Evolutionary conservation across 306 rosid species (phyloP).

Genomic region (Vigna reflexopilosa): DNA sequence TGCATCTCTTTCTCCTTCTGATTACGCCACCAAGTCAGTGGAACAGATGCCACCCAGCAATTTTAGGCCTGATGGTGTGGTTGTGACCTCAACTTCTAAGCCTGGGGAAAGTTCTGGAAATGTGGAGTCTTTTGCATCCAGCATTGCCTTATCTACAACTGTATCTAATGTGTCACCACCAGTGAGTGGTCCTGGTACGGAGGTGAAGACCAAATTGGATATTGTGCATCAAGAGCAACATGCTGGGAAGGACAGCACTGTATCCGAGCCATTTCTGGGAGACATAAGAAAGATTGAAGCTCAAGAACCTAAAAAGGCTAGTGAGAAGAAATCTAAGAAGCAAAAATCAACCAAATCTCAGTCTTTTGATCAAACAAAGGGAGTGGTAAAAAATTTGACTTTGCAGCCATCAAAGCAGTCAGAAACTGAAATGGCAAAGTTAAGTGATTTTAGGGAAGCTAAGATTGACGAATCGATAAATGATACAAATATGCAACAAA

Average conservation of each 20-base stretch:
- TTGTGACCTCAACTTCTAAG: slow-evolving; percentile 40
- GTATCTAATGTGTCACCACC: slow-evolving; percentile 44
- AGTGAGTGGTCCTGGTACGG: slow-evolving; percentile 37
- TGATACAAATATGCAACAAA: slow-evolving; percentile 48
- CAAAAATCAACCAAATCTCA: slow-evolving; percentile 77
- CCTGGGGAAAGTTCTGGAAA: slow-evolving; percentile 41
- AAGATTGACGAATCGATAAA: slow-evolving; percentile 38
- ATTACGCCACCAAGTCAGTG: slow-evolving; percentile 40
- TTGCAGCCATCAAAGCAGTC: slow-evolving; percentile 60
- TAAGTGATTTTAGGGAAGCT: slow-evolving; percentile 48
- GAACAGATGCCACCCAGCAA: slow-evolving; percentile 47
- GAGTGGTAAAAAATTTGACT: slow-evolving; percentile 48
- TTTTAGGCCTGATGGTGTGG: slow-evolving; percentile 37
- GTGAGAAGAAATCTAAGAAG: slow-evolving; percentile 90
- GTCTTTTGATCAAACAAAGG: slow-evolving; percentile 70
- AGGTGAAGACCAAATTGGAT: slow-evolving; percentile 47
- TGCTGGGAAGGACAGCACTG: slow-evolving; percentile 51
- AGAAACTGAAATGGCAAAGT: slow-evolving; percentile 55
- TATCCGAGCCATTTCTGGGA: slow-evolving; percentile 43
- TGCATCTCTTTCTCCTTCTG: slow-evolving; percentile 53
- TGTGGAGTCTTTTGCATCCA: slow-evolving; percentile 42
- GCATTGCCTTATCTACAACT: slow-evolving; percentile 38
- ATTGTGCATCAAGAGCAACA: slow-evolving; percentile 50
- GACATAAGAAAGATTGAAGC: slow-evolving; percentile 59
- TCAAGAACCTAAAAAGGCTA: slow-evolving; percentile 67